These are phyloP conservation scores for Ordospora colligata DNA, from an alignment of 371 early-diverging fungal genomes.

Conservation along the genomic window DNA sequence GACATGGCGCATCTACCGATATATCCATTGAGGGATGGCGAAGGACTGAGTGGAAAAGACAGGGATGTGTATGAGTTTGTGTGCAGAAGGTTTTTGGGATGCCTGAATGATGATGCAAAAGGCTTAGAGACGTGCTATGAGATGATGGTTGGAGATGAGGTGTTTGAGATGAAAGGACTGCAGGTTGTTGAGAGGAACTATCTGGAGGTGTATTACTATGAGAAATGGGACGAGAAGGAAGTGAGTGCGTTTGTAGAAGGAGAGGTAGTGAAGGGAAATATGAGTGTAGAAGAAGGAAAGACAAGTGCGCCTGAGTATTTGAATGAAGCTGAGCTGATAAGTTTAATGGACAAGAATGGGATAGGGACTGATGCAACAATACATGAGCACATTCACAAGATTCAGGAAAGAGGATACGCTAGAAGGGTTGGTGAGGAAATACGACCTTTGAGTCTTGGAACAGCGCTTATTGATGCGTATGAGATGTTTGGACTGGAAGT, in stretches of 20 bases:
- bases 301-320: slow-evolving; percentile 74
- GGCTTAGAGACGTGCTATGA: slow-evolving; percentile 73
- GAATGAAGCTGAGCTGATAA: slow-evolving; percentile 82
- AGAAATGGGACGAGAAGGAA: slow-evolving; percentile 71
- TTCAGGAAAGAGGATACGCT: slow-evolving; percentile 78
- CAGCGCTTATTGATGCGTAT: slow-evolving; percentile 79
- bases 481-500: slow-evolving; percentile 61
- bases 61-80: slow-evolving; percentile 78
- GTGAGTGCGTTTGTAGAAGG: slow-evolving; percentile 69
- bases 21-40: slow-evolving; percentile 74
- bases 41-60: slow-evolving; percentile 65
- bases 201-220: slow-evolving; percentile 83
- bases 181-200: slow-evolving; percentile 70
- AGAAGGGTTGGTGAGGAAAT: slow-evolving; percentile 66
- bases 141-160: slow-evolving; percentile 62
- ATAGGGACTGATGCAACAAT: slow-evolving; percentile 99
- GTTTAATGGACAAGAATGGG: slow-evolving; percentile 86
- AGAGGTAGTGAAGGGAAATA: slow-evolving; percentile 62
- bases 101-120: slow-evolving; percentile 81
- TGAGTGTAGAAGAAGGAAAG: slow-evolving; percentile 63
- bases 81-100: slow-evolving; percentile 78
- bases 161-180: slow-evolving; percentile 44
- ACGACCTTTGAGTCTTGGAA: slow-evolving; percentile 76
- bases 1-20: slow-evolving; percentile 99
- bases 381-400: slow-evolving; percentile 90